phyloP scores from a whole-genome alignment of 805 yeast species.

The Wickerhamiella lipophila region DNA sequence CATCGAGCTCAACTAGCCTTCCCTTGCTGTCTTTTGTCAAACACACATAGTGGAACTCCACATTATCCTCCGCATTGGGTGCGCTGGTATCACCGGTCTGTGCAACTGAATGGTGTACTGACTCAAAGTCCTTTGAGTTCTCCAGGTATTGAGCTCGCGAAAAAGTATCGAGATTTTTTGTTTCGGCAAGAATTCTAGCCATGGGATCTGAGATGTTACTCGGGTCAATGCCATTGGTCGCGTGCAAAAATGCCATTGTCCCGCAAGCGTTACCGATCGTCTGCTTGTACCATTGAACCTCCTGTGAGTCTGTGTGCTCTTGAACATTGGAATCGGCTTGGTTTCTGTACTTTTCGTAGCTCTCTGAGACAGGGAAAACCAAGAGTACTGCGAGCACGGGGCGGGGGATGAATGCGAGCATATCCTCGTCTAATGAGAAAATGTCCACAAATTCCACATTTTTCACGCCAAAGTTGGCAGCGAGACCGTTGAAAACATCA shows the following conservation, averaged over 20 bases:
- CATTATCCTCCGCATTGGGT: slow-evolving; percentile 33
- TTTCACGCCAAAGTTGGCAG: slow-evolving; percentile 53
- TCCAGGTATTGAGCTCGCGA: slow-evolving; percentile 37
- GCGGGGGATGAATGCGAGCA: slow-evolving; percentile 65
- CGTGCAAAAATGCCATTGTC: slow-evolving; percentile 71
- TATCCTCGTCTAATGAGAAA: slow-evolving; percentile 75
- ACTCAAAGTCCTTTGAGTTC: slow-evolving; percentile 31
- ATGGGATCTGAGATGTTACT: slow-evolving; percentile 23
- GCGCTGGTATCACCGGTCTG: slow-evolving; percentile 29
- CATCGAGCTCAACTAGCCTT: slow-evolving; percentile 77
- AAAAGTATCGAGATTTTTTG: slow-evolving; percentile 22
- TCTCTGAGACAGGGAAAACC: slow-evolving; percentile 63
- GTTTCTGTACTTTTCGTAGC: slow-evolving; percentile 42
- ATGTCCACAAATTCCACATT: slow-evolving; percentile 63
- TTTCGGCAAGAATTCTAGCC: slow-evolving; percentile 21
- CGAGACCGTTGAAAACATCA: slow-evolving; percentile 58
- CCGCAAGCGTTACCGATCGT: slow-evolving; percentile 87
- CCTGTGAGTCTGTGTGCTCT: slow-evolving; percentile 14
- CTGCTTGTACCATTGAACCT: slow-evolving; percentile 68
- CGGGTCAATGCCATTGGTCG: slow-evolving; percentile 30
- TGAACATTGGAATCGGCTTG: slow-evolving; percentile 29
- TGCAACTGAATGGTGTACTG: slow-evolving; percentile 31
- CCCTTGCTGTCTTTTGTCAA: slow-evolving; percentile 39
- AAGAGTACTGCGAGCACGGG: slow-evolving; percentile 68
- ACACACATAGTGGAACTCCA: slow-evolving; percentile 66